A percentile compares a stretch with the other conserved stretches of the same genome.
These are phyloP conservation scores for Thermoascus crustaceus DNA, from an alignment of 2,329 filamentous ascomycete genomes.

Conservation along the genomic window DNA sequence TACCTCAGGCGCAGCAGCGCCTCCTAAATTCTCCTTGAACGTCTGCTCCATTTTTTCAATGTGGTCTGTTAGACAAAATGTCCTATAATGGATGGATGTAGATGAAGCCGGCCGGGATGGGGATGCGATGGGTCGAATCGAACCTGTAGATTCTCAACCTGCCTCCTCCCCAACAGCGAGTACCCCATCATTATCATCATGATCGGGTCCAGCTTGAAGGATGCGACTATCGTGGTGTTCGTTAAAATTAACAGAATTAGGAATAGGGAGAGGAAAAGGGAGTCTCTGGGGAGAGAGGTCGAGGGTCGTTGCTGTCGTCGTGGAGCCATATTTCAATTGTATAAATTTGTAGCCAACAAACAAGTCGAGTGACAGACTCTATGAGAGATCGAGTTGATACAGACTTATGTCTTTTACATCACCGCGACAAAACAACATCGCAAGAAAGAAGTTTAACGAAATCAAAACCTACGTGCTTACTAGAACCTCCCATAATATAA, in stretches of 20 bases:
- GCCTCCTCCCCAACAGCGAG: slow-evolving; percentile 1
- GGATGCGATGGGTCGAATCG: neutral
- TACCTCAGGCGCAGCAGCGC: neutral
- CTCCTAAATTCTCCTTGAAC: too few relatives aligned
- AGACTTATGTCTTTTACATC: too few relatives aligned
- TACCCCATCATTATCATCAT: slow-evolving; percentile 2
- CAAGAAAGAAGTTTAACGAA: too few relatives aligned
- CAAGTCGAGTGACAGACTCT: too few relatives aligned
- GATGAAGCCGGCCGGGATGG: neutral
- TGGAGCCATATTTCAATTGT: too few relatives aligned
- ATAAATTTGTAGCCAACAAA: too few relatives aligned
- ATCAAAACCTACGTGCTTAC: too few relatives aligned
- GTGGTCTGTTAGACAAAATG: neutral
- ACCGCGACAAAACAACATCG: too few relatives aligned
- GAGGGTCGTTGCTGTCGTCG: neutral
- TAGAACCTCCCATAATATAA: too few relatives aligned
- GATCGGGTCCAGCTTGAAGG: neutral
- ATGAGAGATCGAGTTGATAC: too few relatives aligned
- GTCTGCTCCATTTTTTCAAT: too few relatives aligned
- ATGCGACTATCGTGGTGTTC: neutral
- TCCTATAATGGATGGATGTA: neutral
- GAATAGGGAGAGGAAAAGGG: neutral
- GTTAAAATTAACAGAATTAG: neutral
- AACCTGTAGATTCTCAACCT: slow-evolving; percentile 6
- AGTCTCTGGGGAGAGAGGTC: neutral